Evolutionary conservation across 495 filamentous ascomycete genomes (phyloP), one percentile per base, ranked within the genome.

Genomic region (Pyrenula aspistea): DNA sequence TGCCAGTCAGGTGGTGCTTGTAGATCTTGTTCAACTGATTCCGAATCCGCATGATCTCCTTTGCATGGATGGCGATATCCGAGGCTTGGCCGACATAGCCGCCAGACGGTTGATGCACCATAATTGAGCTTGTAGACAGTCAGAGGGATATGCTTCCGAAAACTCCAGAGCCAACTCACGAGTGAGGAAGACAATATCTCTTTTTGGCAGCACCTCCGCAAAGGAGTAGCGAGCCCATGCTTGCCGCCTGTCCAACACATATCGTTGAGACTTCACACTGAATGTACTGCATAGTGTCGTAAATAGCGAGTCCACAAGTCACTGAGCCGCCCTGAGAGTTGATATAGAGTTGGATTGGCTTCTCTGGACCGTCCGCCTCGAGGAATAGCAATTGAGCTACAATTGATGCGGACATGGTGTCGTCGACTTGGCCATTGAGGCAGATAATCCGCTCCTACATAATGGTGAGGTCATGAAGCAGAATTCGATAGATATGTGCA

Each of bases 281-380:
- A 71, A 98, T 97, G 73, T 97, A 98, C 58, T 85, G 84, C 92
- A 98, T 98, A 53, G 94, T 97, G 69, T 98, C 93, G 76, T 98
- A 98, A 66, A 98, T 96, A 51, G 93, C 91, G 24, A 98, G 79
- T 3, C 93, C 85, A 0, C 89, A 91, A 55, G 92, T 96, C 47
- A 98, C 93, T n/a, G 86, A 89, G 25, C 93, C 93, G 24, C 93
- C 93, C 2, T 94, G 94, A 0, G 89, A 92, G 71, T 98, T 94
- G 71, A 98, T 97, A 71, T 98, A 98, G 61, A 98, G 87, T 57
- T 88, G 90, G 56, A 98, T 96, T 24, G 90, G 84, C 68, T 95
- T 96, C 58, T 90, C 75, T 3, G 92, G 93, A 71, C 88, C 88
- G 63, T 96, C 93, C 60, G 93, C 93, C 80, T 98, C 93, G 66